These are phyloP conservation scores for Nannizziopsis barbatae DNA, from an alignment of 2,329 filamentous ascomycete genomes.

Conservation along the genomic window DNA sequence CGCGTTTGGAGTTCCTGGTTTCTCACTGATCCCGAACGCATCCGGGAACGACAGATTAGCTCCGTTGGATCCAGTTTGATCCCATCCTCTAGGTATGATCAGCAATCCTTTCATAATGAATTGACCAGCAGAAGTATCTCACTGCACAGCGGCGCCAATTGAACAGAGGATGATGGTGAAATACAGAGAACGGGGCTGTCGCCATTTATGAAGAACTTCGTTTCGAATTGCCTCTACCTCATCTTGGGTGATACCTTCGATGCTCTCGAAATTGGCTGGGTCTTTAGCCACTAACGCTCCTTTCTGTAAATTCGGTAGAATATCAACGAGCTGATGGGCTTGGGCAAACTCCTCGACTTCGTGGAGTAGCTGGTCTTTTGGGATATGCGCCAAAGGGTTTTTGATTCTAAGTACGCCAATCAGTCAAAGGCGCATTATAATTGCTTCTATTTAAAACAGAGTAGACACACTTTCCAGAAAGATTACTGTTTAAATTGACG, in stretches of 20 bases:
- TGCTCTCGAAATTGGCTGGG: constrained; percentile 35
- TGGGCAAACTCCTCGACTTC: constrained; percentile 36
- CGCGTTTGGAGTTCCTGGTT: constrained; percentile 26
- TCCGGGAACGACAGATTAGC: constrained; percentile 43
- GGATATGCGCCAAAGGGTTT: constrained; percentile 36
- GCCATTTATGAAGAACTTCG: constrained; percentile 41
- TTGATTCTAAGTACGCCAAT: constrained; percentile 30
- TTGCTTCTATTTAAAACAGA: background rate
- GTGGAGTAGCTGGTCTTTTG: constrained; percentile 27
- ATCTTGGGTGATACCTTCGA: constrained; percentile 34
- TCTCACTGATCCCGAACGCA: constrained; percentile 34
- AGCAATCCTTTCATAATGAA: constrained; percentile 2
- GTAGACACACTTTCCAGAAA: constrained; percentile 21
- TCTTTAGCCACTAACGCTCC: constrained; percentile 42
- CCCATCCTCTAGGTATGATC: constrained; percentile 31
- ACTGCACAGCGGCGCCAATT: constrained; percentile 43
- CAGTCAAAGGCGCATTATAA: background rate
- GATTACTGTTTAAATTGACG: constrained; percentile 23
- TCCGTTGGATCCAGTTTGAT: constrained; percentile 44
- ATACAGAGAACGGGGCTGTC: constrained; percentile 39
- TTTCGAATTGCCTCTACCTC: constrained; percentile 36
- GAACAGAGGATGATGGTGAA: constrained; percentile 43
- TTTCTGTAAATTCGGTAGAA: constrained; percentile 34
- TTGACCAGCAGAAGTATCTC: constrained; percentile 17
- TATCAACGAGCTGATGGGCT: constrained; percentile 33